Percentiles rank a stretch among this genome's conserved stretches.
Evolutionary conservation across 768 basidiomycete genomes (phyloP).

Genomic region (Amyloporia xantha): DNA sequence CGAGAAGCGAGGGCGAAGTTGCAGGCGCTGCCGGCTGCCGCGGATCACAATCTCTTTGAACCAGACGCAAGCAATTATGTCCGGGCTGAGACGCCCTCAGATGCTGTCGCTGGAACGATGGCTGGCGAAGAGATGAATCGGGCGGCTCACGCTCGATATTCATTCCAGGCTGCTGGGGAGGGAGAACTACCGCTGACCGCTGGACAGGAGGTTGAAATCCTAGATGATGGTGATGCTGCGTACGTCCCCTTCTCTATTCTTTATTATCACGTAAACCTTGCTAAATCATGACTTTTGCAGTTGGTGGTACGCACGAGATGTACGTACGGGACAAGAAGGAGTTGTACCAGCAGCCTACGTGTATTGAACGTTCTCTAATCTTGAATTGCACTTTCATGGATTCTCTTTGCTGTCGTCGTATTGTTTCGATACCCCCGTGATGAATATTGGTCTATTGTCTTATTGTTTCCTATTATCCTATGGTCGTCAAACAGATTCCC

Average conservation of each 20-base stretch:
- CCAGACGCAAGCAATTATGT: slow-evolving; percentile 74
- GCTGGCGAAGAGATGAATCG: slow-evolving; percentile 63
- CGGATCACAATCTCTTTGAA: slow-evolving; percentile 47
- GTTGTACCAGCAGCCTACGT: slow-evolving; percentile 90
- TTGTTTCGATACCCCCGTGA: neutral
- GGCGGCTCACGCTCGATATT: slow-evolving; percentile 75
- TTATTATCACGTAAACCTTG: neutral
- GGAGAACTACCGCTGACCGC: slow-evolving; percentile 68
- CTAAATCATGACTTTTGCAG: slow-evolving; percentile 30
- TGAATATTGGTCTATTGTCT: neutral
- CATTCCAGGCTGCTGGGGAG: slow-evolving; percentile 72
- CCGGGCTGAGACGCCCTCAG: slow-evolving; percentile 77
- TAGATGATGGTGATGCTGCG: slow-evolving; percentile 79
- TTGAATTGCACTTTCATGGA: neutral
- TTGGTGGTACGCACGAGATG: slow-evolving; percentile 93
- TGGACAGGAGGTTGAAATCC: slow-evolving; percentile 66
- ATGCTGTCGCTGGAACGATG: slow-evolving; percentile 56
- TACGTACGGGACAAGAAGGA: slow-evolving; percentile 74
- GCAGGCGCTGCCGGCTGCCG: slow-evolving; percentile 22
- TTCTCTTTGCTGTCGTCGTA: neutral
- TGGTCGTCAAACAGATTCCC: neutral
- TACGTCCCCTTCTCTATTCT: slow-evolving; percentile 31
- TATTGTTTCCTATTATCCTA: neutral
- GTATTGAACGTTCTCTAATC: slow-evolving; percentile 47
- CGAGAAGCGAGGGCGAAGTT: slow-evolving; percentile 56